Conservation (phyloP, 1,284 basidiomycete species). For the Cystobasidium slooffiae region DNA sequence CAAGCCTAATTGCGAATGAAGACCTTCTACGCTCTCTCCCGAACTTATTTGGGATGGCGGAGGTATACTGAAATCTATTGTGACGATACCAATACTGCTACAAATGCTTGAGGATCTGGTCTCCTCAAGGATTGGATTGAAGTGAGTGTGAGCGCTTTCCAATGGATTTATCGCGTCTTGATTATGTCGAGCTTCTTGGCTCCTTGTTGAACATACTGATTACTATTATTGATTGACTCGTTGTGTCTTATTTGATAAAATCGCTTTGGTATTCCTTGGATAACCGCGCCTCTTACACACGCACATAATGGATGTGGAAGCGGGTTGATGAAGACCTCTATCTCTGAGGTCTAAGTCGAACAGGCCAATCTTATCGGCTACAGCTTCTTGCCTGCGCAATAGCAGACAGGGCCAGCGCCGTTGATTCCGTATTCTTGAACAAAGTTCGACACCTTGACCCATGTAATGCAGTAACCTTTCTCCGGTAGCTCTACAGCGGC, state of each 20-base stretch:
- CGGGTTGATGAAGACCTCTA: background rate
- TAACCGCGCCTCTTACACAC: conserved; percentile 9
- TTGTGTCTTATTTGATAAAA: background rate
- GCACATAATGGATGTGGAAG: background rate
- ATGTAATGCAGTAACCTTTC: conserved; percentile 37
- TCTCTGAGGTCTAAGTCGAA: too few relatives aligned
- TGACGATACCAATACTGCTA: background rate
- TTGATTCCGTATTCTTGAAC: conserved; percentile 29
- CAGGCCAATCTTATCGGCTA: background rate
- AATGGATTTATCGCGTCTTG: background rate
- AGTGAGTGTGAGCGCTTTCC: conserved; percentile 4
- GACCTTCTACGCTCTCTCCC: background rate
- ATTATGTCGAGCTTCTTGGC: background rate
- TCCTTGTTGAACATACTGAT: background rate
- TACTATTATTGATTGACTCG: conserved; percentile 9
- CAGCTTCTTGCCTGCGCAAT: conserved; percentile 22
- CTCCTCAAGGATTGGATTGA: too few relatives aligned
- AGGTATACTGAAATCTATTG: background rate
- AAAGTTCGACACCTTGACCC: conserved; percentile 29
- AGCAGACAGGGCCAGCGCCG: conserved; percentile 32
- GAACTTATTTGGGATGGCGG: background rate
- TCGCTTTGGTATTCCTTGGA: background rate
- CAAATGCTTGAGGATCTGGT: background rate
- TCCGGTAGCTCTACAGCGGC: conserved; percentile 17
- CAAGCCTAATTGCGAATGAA: background rate